A percentile compares a stretch with the other conserved stretches of the same genome.
These are phyloP conservation scores for Astragalus membranaceus DNA, from an alignment of 306 rosid species.

Conservation along the genomic window DNA sequence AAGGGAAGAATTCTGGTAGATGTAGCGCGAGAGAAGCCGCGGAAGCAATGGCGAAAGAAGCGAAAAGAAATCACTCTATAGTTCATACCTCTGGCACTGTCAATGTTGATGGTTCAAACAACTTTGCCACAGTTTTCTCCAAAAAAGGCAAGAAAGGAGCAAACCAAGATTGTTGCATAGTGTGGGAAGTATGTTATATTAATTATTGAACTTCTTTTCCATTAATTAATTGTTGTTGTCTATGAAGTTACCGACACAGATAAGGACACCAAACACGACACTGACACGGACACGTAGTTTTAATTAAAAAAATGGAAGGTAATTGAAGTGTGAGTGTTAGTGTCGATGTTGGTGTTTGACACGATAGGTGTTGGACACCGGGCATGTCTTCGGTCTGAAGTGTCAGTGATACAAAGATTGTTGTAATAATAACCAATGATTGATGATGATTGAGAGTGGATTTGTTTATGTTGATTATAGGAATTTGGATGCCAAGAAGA, in stretches of 20 bases:
- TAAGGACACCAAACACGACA: too few species aligned
- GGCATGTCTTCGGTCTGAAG: too few species aligned
- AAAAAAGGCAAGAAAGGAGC: slow-evolving; percentile 75
- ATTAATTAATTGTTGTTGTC: too few species aligned
- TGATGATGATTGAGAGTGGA: background rate
- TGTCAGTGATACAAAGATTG: too few species aligned
- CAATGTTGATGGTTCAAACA: slow-evolving; percentile 49
- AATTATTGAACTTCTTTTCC: background rate
- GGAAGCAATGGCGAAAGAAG: slow-evolving; percentile 66
- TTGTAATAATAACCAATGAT: background rate
- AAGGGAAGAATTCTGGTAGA: slow-evolving; percentile 29
- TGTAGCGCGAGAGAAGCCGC: slow-evolving; percentile 56
- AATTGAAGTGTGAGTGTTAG: too few species aligned
- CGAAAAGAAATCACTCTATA: slow-evolving; percentile 56
- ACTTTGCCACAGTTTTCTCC: slow-evolving; percentile 65
- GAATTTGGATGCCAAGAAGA: slow-evolving; percentile 91
- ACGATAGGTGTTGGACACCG: too few species aligned
- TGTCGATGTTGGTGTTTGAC: too few species aligned
- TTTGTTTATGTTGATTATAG: slow-evolving; percentile 27
- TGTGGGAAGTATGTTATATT: slow-evolving; percentile 65
- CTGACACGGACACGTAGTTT: too few species aligned
- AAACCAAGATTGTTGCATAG: slow-evolving; percentile 85
- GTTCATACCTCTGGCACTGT: slow-evolving; percentile 43
- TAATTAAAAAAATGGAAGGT: too few species aligned
- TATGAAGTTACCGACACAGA: too few species aligned